phyloP scores from a whole-genome alignment of 148 eudicot genomes.

The Amaranthus hypochondriacus region DNA sequence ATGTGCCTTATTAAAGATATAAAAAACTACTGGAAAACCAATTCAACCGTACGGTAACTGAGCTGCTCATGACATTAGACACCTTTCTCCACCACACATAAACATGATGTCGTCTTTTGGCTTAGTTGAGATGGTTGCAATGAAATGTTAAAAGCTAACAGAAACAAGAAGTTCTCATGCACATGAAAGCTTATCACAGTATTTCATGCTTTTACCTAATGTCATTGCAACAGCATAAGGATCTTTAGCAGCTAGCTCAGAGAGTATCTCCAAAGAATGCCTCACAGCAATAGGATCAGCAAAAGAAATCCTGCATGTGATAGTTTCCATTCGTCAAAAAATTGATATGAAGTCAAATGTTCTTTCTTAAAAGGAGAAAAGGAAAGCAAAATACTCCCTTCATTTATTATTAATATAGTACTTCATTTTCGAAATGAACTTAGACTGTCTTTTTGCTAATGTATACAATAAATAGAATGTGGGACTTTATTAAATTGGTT shows the following conservation, averaged over 20 bases:
- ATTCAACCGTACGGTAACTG: neutral
- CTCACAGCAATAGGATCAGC: constrained; percentile 98
- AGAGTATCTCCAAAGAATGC: constrained; percentile 83
- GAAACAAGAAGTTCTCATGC: neutral
- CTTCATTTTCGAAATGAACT: too few species aligned
- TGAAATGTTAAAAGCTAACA: neutral
- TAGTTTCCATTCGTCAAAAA: constrained; percentile 3
- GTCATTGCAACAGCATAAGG: constrained; percentile 98
- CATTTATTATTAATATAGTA: too few species aligned
- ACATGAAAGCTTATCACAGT: neutral
- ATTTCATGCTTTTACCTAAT: constrained; percentile 53
- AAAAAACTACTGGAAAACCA: neutral
- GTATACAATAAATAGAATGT: too few species aligned
- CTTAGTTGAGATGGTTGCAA: too few species aligned
- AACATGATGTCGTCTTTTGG: too few species aligned
- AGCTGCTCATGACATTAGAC: neutral
- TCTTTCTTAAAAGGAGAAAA: neutral
- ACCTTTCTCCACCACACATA: too few species aligned
- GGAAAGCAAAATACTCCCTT: neutral
- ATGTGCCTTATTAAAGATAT: neutral
- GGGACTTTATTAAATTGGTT: too few species aligned
- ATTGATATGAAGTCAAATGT: neutral
- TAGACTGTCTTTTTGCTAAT: too few species aligned
- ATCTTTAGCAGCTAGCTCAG: constrained; percentile 81
- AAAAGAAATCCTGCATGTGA: constrained; percentile 62